Base-by-base conservation (phyloP, 306 rosid species). In the Glycine soja region DNA sequence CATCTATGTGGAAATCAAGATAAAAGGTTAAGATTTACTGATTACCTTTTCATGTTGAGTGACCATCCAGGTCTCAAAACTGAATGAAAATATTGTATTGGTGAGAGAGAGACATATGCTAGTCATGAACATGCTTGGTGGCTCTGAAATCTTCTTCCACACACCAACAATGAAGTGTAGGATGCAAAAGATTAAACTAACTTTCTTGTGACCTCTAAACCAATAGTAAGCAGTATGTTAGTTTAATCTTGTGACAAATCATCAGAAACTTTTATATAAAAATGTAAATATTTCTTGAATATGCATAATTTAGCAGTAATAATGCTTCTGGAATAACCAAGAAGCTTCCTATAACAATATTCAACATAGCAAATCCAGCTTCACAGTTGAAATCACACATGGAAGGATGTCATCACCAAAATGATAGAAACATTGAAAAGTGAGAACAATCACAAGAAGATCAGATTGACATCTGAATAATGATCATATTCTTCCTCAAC, bases 31-130 rank as follows among this genome's bases (percentile, higher is more conserved):
- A 50, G 66, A 58, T 57, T 70, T 59, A 50, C 68, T 62, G 67
- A 59, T 89, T 76, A 95, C 99, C 92, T 95, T 86, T 75, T 93
- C 97, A 50, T 93, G 96, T 86, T 93, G 94, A 85, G 84, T 82
- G 42, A 91, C 92, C 98, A 95, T 90, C 99, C 94, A 91, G 8
- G 90, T 85, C 92, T 93, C 94, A 34, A 93, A 95, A 84, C 92
- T 86, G 84, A 93, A 87, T 10, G 94, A 95, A 81, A 88, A 93
- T 84, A 89, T 84, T 15, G 92, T 86, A 87, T 85, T 84, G 47
- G 97, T 80, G 81, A 93, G 86, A 48, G 94, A 88, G 86, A 92
- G 89, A 77, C 85, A 92, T 76, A 85, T 83, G 80, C 89, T 85
- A 38, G 91, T 84, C 79, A 86, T 75, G 81, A 89, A 85, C 78